Evolutionary conservation across 176 grass and related monocot species (phyloP).

Genomic region (Cenchrus americanus): DNA sequence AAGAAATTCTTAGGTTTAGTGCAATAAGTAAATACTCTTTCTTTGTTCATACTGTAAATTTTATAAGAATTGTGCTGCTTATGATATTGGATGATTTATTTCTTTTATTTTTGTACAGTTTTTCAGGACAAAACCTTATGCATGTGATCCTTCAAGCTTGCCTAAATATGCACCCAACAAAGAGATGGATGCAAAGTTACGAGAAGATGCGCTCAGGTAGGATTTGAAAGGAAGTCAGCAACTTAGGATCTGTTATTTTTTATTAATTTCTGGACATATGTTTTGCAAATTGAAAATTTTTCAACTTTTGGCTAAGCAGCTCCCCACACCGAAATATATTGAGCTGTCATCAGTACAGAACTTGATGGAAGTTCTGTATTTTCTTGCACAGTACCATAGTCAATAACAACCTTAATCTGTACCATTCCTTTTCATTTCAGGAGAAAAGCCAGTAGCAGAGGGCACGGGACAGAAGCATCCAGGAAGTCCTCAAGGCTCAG

Average conservation of each 20-base stretch:
- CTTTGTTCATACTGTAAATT: conserved; percentile 17
- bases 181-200: conserved; percentile 76
- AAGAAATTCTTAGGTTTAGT: conserved; percentile 4
- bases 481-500: conserved; percentile 70
- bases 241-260: conserved; percentile 4
- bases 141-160: conserved; percentile 71
- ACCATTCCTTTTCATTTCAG: conserved; percentile 38
- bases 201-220: conserved; percentile 63
- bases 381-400: not conserved
- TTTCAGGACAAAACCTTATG: conserved; percentile 75
- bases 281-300: conserved; percentile 14
- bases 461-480: conserved; percentile 57
- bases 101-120: conserved; percentile 46
- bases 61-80: not conserved
- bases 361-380: not conserved
- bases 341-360: not conserved
- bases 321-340: not conserved
- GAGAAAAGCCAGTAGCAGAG: conserved; percentile 61
- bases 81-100: not conserved
- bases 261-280: conserved; percentile 13
- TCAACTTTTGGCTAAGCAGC: not conserved
- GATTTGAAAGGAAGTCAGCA: conserved; percentile 22
- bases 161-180: conserved; percentile 81
- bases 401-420: not conserved
- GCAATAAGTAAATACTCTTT: not conserved